Evolutionary conservation across 257 asterid species (phyloP), one percentile per base, ranked within the genome.

Genomic region (Ocimum tenuiflorum): DNA sequence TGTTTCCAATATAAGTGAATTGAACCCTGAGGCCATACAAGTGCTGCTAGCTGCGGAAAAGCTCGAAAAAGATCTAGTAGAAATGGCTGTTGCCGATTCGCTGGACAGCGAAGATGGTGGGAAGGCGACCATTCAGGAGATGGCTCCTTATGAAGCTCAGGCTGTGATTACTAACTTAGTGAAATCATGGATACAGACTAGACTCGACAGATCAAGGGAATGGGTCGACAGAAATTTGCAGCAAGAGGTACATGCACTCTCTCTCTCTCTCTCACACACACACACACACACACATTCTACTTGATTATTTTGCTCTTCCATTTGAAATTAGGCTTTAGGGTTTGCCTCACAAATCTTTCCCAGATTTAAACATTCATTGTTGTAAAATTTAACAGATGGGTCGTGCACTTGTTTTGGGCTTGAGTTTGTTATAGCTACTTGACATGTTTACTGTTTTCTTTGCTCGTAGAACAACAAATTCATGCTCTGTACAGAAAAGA

Each of bases 61-160:
- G 73, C 85, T 91, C 67, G 98, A 91, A 73, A 91, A 87, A 53
- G 91, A 87, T 77, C 87, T 91, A 31, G 96, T 91, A 31, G 85
- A 84, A 77, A 89, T 91, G 92, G 98, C 95, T 17, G 98, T 91
- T 74, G 81, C 83, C 22, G 96, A 91, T 81, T 81, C 95, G 6
- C 87, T 78, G 51, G 97, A 89, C 68, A 89, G 98, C 72, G 98
- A 89, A 69, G 98, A 91, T 78, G 97, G 96, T 77, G 98, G 98
- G 39, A 91, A 91, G 73, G 87, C 95, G 45, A 82, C 89, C 45
- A 91, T 91, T 72, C 91, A 84, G 77, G 98, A 91, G 83, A 89
- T 91, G 96, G 65, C 82, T 80, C 98, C 98, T 61, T 91, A 82
- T 36, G 98, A 91, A 82, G 84, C 94, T 69, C 96, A 89, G 77